Conservation (phyloP, 1,139 yeast genomes). For the Blastobotrys persicus region DNA sequence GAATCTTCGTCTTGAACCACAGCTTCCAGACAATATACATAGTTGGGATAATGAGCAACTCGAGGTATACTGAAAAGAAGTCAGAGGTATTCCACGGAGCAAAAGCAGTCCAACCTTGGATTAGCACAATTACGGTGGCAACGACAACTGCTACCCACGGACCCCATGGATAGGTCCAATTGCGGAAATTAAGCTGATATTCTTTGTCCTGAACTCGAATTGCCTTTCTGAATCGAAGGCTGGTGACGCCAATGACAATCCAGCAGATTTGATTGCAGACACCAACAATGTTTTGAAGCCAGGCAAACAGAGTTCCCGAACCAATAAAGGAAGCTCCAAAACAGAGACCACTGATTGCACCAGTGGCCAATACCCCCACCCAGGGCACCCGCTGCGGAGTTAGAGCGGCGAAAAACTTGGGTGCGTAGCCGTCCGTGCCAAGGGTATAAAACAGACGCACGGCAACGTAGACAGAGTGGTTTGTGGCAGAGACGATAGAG, state of each 20-base stretch:
- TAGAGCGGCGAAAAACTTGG: slow-evolving; percentile 43
- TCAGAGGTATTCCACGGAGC: slow-evolving; percentile 53
- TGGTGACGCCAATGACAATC: slow-evolving; percentile 51
- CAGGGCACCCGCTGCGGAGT: slow-evolving; percentile 51
- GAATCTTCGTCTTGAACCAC: slow-evolving; percentile 46
- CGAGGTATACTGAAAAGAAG: slow-evolving; percentile 49
- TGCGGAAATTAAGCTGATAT: slow-evolving; percentile 37
- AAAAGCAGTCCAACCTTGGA: slow-evolving; percentile 63
- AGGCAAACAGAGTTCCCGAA: slow-evolving; percentile 54
- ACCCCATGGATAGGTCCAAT: slow-evolving; percentile 60
- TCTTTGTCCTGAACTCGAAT: slow-evolving; percentile 38
- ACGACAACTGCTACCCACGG: slow-evolving; percentile 53
- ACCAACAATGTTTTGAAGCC: slow-evolving; percentile 66
- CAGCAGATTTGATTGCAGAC: slow-evolving; percentile 54
- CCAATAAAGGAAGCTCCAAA: slow-evolving; percentile 54
- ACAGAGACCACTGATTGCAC: slow-evolving; percentile 54
- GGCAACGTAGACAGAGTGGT: slow-evolving; percentile 51
- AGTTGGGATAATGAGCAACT: slow-evolving; percentile 48
- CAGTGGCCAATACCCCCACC: slow-evolving; percentile 41
- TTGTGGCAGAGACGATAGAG: slow-evolving; percentile 51
- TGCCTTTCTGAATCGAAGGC: slow-evolving; percentile 47
- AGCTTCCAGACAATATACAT: slow-evolving; percentile 50
- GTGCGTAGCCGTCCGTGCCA: slow-evolving; percentile 50
- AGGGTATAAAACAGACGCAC: slow-evolving; percentile 48
- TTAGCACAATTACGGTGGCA: slow-evolving; percentile 48